Evolutionary conservation across 345 rosid species (phyloP).

Genomic region (Eucalyptus lansdowneana): DNA sequence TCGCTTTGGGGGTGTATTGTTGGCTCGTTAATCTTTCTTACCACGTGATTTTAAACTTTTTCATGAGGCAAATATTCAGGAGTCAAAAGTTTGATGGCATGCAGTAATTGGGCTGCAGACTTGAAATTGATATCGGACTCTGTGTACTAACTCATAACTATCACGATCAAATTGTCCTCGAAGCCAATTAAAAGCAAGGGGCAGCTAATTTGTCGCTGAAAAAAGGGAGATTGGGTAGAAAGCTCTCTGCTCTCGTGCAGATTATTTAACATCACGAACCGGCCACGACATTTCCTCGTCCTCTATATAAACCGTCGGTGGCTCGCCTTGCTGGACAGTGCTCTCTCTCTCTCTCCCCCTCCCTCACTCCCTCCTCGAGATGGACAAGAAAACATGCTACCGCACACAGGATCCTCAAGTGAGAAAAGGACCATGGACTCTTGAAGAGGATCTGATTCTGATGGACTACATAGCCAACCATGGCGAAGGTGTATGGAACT

Average conservation of each 20-base stretch:
- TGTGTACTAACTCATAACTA: not conserved
- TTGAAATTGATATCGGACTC: not conserved
- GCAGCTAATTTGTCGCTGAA: not conserved
- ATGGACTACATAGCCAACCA: slow-evolving; percentile 80
- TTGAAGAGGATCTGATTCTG: slow-evolving; percentile 91
- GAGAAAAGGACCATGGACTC: slow-evolving; percentile 98
- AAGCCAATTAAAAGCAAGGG: not conserved
- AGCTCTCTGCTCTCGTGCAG: not conserved
- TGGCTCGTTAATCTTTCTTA: not conserved
- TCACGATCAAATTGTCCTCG: not conserved
- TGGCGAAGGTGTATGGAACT: slow-evolving; percentile 98
- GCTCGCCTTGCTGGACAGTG: not conserved
- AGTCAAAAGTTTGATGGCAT: not conserved
- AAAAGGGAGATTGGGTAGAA: not conserved
- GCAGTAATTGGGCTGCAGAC: not conserved
- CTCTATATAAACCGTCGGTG: slow-evolving; percentile 23
- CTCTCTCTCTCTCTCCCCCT: not conserved
- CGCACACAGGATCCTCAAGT: slow-evolving; percentile 52
- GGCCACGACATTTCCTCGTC: not conserved
- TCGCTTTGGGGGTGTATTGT: not conserved
- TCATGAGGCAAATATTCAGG: not conserved
- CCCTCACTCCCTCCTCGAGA: not conserved
- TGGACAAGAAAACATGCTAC: slow-evolving; percentile 38
- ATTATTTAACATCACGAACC: not conserved
- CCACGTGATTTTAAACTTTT: not conserved